Evolutionary conservation across 192 early-diverging fungal genomes (phyloP).

Genomic region (Backusella psychrophila): DNA sequence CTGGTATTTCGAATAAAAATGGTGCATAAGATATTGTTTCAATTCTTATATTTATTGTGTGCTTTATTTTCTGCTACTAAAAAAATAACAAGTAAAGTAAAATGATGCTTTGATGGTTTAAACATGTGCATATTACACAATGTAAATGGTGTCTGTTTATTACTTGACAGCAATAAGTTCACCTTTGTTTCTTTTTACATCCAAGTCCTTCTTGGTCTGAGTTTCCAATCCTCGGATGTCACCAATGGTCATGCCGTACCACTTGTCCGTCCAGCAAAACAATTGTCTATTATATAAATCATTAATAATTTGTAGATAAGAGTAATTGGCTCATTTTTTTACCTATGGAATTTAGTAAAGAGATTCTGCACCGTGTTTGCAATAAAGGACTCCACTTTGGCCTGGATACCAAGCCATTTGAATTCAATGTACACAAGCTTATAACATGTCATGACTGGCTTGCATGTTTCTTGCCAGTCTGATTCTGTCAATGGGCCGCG

Average conservation of each 20-base stretch:
- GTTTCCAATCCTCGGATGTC: slow-evolving; percentile 65
- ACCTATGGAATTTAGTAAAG: slow-evolving; percentile 69
- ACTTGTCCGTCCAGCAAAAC: slow-evolving; percentile 74
- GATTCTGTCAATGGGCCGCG: slow-evolving; percentile 61
- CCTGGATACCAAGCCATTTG: slow-evolving; percentile 71
- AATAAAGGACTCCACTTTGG: slow-evolving; percentile 62
- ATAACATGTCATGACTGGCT: slow-evolving; percentile 82
- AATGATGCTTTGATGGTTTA: too few relatives aligned
- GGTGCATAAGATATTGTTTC: too few relatives aligned
- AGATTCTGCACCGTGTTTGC: slow-evolving; percentile 53
- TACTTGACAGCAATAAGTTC: background rate
- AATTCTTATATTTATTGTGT: too few relatives aligned
- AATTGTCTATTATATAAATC: slow-evolving; percentile 46
- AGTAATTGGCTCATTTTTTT: background rate
- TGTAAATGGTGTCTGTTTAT: background rate
- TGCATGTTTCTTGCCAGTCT: slow-evolving; percentile 59
- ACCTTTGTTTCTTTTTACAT: slow-evolving; percentile 35
- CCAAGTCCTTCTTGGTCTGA: slow-evolving; percentile 60
- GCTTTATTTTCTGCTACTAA: too few relatives aligned
- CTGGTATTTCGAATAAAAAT: too few relatives aligned
- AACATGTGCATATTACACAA: too few relatives aligned
- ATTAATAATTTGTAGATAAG: background rate
- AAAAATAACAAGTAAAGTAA: too few relatives aligned
- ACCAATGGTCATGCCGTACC: slow-evolving; percentile 73
- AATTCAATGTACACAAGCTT: slow-evolving; percentile 79